These are phyloP conservation scores for Boletus subparvulus DNA, from an alignment of 768 basidiomycete genomes.

Conservation along the genomic window DNA sequence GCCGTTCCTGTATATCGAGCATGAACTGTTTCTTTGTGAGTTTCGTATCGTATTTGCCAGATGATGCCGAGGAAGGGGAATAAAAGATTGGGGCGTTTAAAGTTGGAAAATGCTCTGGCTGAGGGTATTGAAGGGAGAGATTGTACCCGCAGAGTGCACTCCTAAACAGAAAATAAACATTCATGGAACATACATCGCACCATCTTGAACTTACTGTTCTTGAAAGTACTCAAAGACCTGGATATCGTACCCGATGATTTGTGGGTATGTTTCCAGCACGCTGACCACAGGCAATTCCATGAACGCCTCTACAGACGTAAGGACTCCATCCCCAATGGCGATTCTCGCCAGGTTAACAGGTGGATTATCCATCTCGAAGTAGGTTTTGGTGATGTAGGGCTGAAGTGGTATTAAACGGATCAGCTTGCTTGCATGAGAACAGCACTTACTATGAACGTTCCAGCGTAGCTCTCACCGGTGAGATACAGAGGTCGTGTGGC, in stretches of 20 bases:
- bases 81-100: not conserved
- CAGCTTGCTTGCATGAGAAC: slow-evolving; percentile 27
- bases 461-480: slow-evolving; percentile 77
- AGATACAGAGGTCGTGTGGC: slow-evolving; percentile 63
- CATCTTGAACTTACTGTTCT: slow-evolving; percentile 49
- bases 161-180: slow-evolving; percentile 33
- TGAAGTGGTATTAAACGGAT: slow-evolving; percentile 31
- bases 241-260: slow-evolving; percentile 70
- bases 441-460: slow-evolving; percentile 57
- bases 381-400: slow-evolving; percentile 75
- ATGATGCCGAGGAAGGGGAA: not conserved
- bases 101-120: slow-evolving; percentile 49
- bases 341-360: slow-evolving; percentile 67
- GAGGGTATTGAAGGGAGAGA: slow-evolving; percentile 67
- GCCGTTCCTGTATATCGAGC: slow-evolving; percentile 9
- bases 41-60: not conserved
- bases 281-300: slow-evolving; percentile 54
- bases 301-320: slow-evolving; percentile 49
- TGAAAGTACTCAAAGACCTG: slow-evolving; percentile 66
- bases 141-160: slow-evolving; percentile 63
- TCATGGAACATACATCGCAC: not conserved
- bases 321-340: slow-evolving; percentile 65
- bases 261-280: slow-evolving; percentile 71
- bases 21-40: slow-evolving; percentile 11
- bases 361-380: slow-evolving; percentile 58